Base-by-base conservation (phyloP, 768 basidiomycete genomes). In the Boletus rubroflammeus region DNA sequence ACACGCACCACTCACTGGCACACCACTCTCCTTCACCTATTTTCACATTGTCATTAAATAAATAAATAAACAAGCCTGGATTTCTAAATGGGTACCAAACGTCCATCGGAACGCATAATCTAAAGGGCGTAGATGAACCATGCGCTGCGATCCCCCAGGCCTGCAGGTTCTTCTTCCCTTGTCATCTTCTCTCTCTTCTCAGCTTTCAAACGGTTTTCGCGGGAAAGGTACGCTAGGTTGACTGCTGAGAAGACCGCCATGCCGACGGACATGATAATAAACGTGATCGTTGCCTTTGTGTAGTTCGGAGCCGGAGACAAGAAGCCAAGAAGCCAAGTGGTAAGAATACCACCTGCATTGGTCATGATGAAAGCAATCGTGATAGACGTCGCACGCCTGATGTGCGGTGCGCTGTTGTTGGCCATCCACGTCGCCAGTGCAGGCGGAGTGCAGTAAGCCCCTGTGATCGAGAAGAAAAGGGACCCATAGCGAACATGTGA, bases 321-420 rank as follows among this genome's bases (percentile, higher is more conserved):
- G 4, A 66, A 58, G 11, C 81, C 82, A 29, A 84, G 65, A 9
- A 83, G 75, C 83, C 83, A 85, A 0, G 81, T 85, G 1, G 78
- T 75, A 32, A 85, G 77, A 44, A 86, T 83, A 2, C 82, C 82
- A 11, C 83, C 82, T 0, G 75, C 70, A 61, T 84, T 85, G 23
- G 79, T 79, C 74, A 80, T 74, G 58, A 81, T 80, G 57, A 82
- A 80, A 1, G 76, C 76, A 25, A 84, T 74, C 17, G 83, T 83
- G 47, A 85, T 74, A 32, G 78, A 72, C 1, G 83, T 83, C 1
- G 83, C 85, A 17, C 84, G 78, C 28, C 82, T 73, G 40, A 75
- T 67, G 56, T 82, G 74, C 0, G 84, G 84, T 6, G 78, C 72
- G 7, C 79, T 73, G 69, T 85, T 86, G 68, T 86, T 85, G 11